Evolutionary conservation across 768 basidiomycete genomes (phyloP), one percentile per base, ranked within the genome.

Genomic region (Peribolospora kevripleyi): DNA sequence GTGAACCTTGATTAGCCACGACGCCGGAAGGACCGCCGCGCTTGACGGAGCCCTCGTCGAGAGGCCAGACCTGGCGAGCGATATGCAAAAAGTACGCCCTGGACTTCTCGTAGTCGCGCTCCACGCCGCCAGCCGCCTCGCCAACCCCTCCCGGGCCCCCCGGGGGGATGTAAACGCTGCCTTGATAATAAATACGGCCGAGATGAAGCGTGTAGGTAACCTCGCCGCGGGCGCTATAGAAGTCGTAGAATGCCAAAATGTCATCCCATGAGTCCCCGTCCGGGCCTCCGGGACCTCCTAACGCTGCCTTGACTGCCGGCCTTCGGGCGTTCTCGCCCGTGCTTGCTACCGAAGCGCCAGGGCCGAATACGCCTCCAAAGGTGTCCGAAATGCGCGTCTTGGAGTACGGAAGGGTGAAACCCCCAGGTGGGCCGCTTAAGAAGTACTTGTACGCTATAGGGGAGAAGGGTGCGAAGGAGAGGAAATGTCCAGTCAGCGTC

Each of bases 101-200:
- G 6, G 93, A 88, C 39, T 76, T 72, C 14, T 69, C 69, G 66
- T 77, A 91, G 65, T 85, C 84, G 48, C 81, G 77, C 1, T 80
- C 77, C 9, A 93, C 75, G n/a, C 78, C 78, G 25, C 6, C 85
- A 86, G 38, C 87, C 86, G n/a, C 84, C 84, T 68, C 91, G 85
- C 37, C 84, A 82, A 11, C 87, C 85, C 2, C 84, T 3, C 75
- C 76, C 46, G 83, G 78, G 7, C 91, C 90, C 3, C 86, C 86
- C 10, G 73, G 67, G 7, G 76, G 71, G 5, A 76, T 73, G 63
- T 93, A 95, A 42, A 95, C 82, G 56, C 84, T 87, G 13, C 93
- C 93, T 64, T 88, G 83, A 64, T 98, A 97, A 69, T 82, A 91
- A 7, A 97, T 83, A 68, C 85, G 81, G n/a, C 87, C 93, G 2